Evolutionary conservation across 225 moss, liverwort and hornwort genomes (phyloP).

Genomic region (Climacium dendroides): DNA sequence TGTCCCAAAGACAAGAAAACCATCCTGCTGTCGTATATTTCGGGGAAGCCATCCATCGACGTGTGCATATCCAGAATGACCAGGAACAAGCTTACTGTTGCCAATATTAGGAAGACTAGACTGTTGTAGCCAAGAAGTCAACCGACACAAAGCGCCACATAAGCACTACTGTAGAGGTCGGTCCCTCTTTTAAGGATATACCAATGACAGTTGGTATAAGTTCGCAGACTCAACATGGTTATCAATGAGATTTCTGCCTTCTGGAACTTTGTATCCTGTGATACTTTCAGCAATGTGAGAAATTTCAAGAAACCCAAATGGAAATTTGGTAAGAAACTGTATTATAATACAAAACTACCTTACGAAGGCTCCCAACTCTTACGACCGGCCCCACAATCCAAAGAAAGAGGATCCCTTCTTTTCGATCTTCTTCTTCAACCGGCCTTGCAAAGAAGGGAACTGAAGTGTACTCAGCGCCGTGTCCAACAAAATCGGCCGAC

Average conservation of each 20-base stretch:
- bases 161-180: background rate
- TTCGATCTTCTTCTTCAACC: constrained; percentile 66
- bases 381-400: constrained; percentile 52
- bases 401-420: constrained; percentile 60
- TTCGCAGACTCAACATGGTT: background rate
- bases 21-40: background rate
- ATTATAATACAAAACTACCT: background rate
- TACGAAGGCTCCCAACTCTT: background rate
- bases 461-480: constrained; percentile 59
- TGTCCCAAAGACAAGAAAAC: background rate
- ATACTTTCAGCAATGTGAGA: background rate
- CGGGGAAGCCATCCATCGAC: background rate
- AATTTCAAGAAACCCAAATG: background rate
- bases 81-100: background rate
- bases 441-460: constrained; percentile 77
- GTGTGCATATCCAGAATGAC: background rate
- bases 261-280: background rate
- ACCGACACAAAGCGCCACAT: background rate
- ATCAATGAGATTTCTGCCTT: background rate
- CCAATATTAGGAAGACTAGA: background rate
- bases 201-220: background rate
- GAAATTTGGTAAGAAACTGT: background rate
- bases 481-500: constrained; percentile 85
- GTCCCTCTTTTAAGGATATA: background rate
- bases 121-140: background rate